These are phyloP conservation scores for Penicillium janthinellum DNA, from an alignment of 2,329 filamentous ascomycete genomes.

Conservation along the genomic window DNA sequence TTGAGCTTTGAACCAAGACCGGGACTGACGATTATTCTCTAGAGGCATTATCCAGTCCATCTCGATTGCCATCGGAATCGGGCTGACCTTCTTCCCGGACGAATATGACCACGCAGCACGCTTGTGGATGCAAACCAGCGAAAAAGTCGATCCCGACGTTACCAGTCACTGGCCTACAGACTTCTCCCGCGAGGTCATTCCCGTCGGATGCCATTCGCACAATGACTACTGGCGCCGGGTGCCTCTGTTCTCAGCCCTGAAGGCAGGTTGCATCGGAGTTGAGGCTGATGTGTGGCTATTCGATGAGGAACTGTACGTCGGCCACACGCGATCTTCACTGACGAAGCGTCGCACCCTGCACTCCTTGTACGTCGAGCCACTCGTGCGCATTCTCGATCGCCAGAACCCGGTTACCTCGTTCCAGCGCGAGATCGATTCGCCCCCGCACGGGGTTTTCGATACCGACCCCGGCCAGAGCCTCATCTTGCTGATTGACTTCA, in stretches of 20 bases:
- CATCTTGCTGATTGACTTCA: conserved; percentile 57
- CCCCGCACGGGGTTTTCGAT: conserved; percentile 54
- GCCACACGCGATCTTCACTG: conserved; percentile 53
- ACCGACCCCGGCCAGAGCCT: conserved; percentile 52
- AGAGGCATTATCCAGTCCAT: conserved; percentile 48
- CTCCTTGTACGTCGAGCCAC: conserved; percentile 56
- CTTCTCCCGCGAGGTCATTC: conserved; percentile 52
- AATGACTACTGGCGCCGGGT: conserved; percentile 62
- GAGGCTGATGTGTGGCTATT: conserved; percentile 62
- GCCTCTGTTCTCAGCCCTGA: conserved; percentile 58
- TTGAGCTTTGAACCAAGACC: not conserved
- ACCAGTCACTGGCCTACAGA: conserved; percentile 50
- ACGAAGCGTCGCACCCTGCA: conserved; percentile 51
- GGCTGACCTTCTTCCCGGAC: conserved; percentile 46
- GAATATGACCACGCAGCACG: conserved; percentile 42
- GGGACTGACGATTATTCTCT: conserved; percentile 5
- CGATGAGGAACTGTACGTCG: conserved; percentile 56
- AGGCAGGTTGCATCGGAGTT: conserved; percentile 57
- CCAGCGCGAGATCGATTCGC: conserved; percentile 29
- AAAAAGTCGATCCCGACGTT: conserved; percentile 42
- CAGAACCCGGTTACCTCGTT: conserved; percentile 51
- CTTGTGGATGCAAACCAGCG: conserved; percentile 43
- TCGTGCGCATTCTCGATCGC: conserved; percentile 52
- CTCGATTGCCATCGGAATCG: conserved; percentile 40
- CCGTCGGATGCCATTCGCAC: conserved; percentile 58